A percentile compares a stretch with the other conserved stretches of the same genome.
Evolutionary conservation across 1,284 basidiomycete genomes (phyloP).

Genomic region (Malassezia dermatis): DNA sequence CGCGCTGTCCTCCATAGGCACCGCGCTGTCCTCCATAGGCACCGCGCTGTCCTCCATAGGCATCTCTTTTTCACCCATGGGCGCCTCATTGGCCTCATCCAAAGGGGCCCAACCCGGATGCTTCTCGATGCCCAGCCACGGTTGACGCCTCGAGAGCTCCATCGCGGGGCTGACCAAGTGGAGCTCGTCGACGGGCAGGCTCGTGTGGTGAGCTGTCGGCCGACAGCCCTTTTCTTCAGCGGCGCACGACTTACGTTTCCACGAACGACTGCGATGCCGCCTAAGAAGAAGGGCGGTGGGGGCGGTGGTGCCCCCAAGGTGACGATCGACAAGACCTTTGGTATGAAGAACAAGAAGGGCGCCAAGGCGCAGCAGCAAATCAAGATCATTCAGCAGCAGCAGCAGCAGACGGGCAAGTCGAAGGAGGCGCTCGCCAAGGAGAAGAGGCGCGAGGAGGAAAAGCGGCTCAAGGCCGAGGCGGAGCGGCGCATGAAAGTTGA

Average conservation of each 20-base stretch:
- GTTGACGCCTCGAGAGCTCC: not conserved
- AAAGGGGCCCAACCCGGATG: not conserved
- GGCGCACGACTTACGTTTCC: not conserved
- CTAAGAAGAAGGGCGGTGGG: slow-evolving; percentile 30
- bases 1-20: not conserved
- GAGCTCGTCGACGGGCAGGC: not conserved
- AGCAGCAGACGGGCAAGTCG: slow-evolving; percentile 58
- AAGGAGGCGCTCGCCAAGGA: slow-evolving; percentile 64
- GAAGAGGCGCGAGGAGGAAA: slow-evolving; percentile 69
- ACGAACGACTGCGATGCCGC: slow-evolving; percentile 28
- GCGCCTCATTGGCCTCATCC: not conserved
- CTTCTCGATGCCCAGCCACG: slow-evolving; percentile 7
- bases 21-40: too few species aligned
- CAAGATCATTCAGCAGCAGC: slow-evolving; percentile 65
- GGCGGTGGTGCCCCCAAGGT: slow-evolving; percentile 52
- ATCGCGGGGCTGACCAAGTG: not conserved
- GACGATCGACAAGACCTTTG: slow-evolving; percentile 54
- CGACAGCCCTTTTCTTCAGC: slow-evolving; percentile 10
- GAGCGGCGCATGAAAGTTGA: slow-evolving; percentile 55
- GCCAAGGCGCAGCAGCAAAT: slow-evolving; percentile 81
- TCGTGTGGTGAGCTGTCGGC: slow-evolving; percentile 6
- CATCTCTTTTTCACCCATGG: not conserved
- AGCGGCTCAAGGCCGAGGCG: slow-evolving; percentile 74
- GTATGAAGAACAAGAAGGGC: slow-evolving; percentile 83
- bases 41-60: not conserved